A percentile compares a stretch with the other conserved stretches of the same genome.
phyloP scores from a whole-genome alignment of 139 green algal species.

The Pleodorina starrii region DNA sequence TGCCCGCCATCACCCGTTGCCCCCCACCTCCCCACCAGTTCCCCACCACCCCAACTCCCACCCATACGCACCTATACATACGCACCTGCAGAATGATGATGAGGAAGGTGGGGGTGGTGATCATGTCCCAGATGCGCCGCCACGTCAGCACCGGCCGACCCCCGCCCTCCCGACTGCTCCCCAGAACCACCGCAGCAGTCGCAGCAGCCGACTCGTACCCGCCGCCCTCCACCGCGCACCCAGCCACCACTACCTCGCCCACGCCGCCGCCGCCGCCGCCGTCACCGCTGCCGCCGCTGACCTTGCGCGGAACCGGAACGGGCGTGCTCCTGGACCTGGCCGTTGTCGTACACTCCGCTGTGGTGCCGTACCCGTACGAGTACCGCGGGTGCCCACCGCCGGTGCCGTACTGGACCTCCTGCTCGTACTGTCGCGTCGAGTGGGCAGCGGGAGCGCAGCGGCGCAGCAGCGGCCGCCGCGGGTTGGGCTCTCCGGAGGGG shows the following conservation, averaged over 20 bases:
- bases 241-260: background rate
- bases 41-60: too few relatives aligned
- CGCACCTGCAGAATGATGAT: slow-evolving; percentile 67
- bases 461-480: background rate
- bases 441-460: background rate
- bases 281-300: background rate
- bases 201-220: background rate
- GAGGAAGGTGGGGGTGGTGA: slow-evolving; percentile 63
- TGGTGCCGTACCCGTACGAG: background rate
- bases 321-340: background rate
- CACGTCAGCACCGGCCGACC: slow-evolving; percentile 14
- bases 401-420: background rate
- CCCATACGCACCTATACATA: too few relatives aligned
- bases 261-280: background rate
- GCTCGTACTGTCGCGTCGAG: background rate
- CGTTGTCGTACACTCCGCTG: background rate
- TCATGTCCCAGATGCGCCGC: slow-evolving; percentile 41
- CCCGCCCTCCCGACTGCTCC: background rate
- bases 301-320: background rate
- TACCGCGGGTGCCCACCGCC: background rate
- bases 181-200: slow-evolving; percentile 8
- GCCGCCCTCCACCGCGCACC: background rate
- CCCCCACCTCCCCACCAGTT: too few relatives aligned
- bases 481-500: background rate
- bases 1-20: too few relatives aligned